phyloP scores from a whole-genome alignment of 2,329 filamentous ascomycete genomes.

The Fusarium sp. region DNA sequence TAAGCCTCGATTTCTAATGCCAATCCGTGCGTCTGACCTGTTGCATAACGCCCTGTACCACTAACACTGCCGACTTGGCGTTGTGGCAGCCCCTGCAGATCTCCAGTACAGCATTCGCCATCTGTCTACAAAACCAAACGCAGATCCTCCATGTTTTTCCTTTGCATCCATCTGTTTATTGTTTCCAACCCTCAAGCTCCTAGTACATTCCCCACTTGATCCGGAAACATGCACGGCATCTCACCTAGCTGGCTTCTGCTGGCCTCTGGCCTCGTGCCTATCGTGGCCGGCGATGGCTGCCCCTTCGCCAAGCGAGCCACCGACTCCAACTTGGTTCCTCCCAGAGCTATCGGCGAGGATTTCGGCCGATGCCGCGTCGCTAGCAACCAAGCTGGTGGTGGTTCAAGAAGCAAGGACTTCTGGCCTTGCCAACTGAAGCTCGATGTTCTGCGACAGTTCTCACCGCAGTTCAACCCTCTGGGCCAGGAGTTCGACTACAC shows the following conservation, averaged over 20 bases:
- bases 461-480: constrained; percentile 72
- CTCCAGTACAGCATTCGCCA: constrained; percentile 1
- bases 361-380: constrained; percentile 39
- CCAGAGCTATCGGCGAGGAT: constrained; percentile 34
- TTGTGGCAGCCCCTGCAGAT: constrained; percentile 32
- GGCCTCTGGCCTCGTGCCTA: constrained; percentile 34
- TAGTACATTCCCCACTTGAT: not conserved
- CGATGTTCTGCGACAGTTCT: constrained; percentile 81
- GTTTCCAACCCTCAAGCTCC: constrained; percentile 1
- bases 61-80: constrained; percentile 32
- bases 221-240: constrained; percentile 26
- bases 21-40: constrained; percentile 25
- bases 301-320: constrained; percentile 40
- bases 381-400: constrained; percentile 68
- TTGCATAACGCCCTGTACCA: constrained; percentile 20
- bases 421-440: constrained; percentile 78
- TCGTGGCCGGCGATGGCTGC: constrained; percentile 34
- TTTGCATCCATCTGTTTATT: not conserved
- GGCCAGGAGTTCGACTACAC: constrained; percentile 78
- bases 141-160: constrained; percentile 10
- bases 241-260: constrained; percentile 31
- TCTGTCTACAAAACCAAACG: constrained; percentile 35
- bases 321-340: constrained; percentile 16
- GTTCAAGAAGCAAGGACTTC: constrained; percentile 78
- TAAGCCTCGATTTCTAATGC: constrained; percentile 18